Evolutionary conservation across 2,329 filamentous ascomycete species (phyloP).

Genomic region (Periconia macrospinosa): DNA sequence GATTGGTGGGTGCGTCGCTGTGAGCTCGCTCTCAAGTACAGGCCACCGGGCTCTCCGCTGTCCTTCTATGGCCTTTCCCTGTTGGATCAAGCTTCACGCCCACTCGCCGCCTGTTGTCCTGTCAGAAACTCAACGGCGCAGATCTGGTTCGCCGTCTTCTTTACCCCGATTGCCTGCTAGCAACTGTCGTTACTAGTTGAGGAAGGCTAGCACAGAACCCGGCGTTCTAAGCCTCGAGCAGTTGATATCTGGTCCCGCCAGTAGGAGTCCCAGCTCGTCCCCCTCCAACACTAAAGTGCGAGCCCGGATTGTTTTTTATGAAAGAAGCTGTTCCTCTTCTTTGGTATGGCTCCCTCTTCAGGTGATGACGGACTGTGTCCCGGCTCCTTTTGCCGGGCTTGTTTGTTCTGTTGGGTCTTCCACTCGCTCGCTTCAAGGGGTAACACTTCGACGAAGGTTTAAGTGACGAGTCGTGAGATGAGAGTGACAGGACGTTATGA

Average conservation of each 20-base stretch:
- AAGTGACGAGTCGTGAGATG: neutral
- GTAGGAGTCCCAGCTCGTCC: slow-evolving; percentile 9
- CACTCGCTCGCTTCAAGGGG: too few species aligned
- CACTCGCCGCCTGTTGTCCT: slow-evolving; percentile 4
- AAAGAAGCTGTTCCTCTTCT: neutral
- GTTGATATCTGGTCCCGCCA: slow-evolving; percentile 18
- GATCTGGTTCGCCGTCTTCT: slow-evolving; percentile 26
- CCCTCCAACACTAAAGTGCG: neutral
- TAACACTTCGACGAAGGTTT: too few species aligned
- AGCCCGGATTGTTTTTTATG: neutral
- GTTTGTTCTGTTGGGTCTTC: too few species aligned
- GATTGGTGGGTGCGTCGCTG: neutral
- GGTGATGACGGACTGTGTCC: neutral
- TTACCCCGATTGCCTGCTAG: slow-evolving; percentile 29
- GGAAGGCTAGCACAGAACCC: slow-evolving; percentile 26
- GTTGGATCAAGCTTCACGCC: slow-evolving; percentile 2
- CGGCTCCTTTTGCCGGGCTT: neutral
- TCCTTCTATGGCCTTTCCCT: slow-evolving; percentile 26
- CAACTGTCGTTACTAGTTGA: slow-evolving; percentile 24
- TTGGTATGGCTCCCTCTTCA: neutral
- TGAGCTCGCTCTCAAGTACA: neutral
- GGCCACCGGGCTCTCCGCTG: slow-evolving; percentile 29
- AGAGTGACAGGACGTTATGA: slow-evolving; percentile 6
- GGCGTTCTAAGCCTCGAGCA: slow-evolving; percentile 21
- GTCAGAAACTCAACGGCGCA: slow-evolving; percentile 31